A percentile compares a stretch with the other conserved stretches of the same genome.
phyloP scores from a whole-genome alignment of 306 rosid genomes.

The Rosa chinensis region DNA sequence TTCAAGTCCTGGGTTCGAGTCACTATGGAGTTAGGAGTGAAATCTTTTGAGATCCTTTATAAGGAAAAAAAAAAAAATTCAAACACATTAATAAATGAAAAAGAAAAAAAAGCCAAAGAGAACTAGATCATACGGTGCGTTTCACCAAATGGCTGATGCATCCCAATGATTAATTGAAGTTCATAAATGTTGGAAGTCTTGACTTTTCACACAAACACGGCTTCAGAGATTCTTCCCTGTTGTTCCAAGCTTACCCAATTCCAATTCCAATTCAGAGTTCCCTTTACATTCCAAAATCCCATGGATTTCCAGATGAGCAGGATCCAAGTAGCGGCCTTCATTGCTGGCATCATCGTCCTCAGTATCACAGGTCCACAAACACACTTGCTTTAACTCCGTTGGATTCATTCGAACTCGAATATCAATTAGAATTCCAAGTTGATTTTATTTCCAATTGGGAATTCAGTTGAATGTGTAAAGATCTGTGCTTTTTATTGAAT shows the following conservation, averaged over 20 bases:
- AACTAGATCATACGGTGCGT: too few species aligned
- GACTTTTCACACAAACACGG: not conserved
- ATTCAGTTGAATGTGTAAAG: not conserved
- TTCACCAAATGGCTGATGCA: too few species aligned
- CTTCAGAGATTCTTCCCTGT: constrained; percentile 32
- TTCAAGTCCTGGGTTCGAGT: too few species aligned
- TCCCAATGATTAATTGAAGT: too few species aligned
- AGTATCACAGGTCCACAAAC: constrained; percentile 60
- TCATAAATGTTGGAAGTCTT: not conserved
- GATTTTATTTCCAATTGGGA: not conserved
- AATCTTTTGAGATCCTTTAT: too few species aligned
- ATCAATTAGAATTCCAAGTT: not conserved
- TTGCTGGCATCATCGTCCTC: constrained; percentile 55
- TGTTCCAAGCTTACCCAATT: constrained; percentile 5
- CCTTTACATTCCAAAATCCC: not conserved
- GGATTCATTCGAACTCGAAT: not conserved
- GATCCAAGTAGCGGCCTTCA: constrained; percentile 41
- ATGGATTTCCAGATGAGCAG: constrained; percentile 71
- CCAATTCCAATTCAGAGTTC: not conserved
- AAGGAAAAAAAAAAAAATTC: too few species aligned
- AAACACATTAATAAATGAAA: too few species aligned
- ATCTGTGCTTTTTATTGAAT: not conserved
- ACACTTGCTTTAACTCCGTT: not conserved
- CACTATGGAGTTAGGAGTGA: too few species aligned
- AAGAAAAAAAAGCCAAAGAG: too few species aligned